Percentiles rank a stretch among this genome's conserved stretches.
phyloP scores from a whole-genome alignment of 2,329 filamentous ascomycete species.

The Stenocarpella maydis region DNA sequence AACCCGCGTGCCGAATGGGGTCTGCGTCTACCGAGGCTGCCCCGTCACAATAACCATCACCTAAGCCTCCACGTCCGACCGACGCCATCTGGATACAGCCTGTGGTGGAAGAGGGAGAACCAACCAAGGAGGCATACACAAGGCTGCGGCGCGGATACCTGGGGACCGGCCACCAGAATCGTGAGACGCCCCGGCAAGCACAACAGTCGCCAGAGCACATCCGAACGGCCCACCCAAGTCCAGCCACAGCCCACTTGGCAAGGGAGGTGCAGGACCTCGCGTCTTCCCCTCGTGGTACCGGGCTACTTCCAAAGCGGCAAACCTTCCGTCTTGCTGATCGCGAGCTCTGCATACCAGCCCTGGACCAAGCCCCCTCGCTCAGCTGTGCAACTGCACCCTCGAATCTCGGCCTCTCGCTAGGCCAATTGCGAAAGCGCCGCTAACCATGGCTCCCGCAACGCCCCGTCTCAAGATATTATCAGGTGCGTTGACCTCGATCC shows the following conservation, averaged over 20 bases:
- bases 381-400: slow-evolving; percentile 41
- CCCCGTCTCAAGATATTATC: slow-evolving; percentile 68
- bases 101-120: slow-evolving; percentile 21
- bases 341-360: slow-evolving; percentile 35
- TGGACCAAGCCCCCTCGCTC: slow-evolving; percentile 30
- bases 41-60: slow-evolving; percentile 24
- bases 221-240: slow-evolving; percentile 23
- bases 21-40: slow-evolving; percentile 28
- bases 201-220: slow-evolving; percentile 23
- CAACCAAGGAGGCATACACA: slow-evolving; percentile 24
- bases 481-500: slow-evolving; percentile 55
- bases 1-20: slow-evolving; percentile 31
- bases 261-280: slow-evolving; percentile 34
- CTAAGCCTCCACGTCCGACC: slow-evolving; percentile 17
- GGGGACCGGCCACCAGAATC: slow-evolving; percentile 27
- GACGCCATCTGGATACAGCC: slow-evolving; percentile 16
- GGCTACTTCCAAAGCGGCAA: slow-evolving; percentile 32
- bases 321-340: slow-evolving; percentile 36
- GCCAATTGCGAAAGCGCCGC: slow-evolving; percentile 50
- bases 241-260: slow-evolving; percentile 29
- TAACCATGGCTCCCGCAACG: slow-evolving; percentile 65
- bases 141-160: slow-evolving; percentile 24
- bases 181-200: slow-evolving; percentile 18
- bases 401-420: slow-evolving; percentile 42
- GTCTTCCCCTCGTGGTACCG: slow-evolving; percentile 30